These are phyloP conservation scores for Punica granatum DNA, from an alignment of 345 rosid genomes.

Conservation along the genomic window DNA sequence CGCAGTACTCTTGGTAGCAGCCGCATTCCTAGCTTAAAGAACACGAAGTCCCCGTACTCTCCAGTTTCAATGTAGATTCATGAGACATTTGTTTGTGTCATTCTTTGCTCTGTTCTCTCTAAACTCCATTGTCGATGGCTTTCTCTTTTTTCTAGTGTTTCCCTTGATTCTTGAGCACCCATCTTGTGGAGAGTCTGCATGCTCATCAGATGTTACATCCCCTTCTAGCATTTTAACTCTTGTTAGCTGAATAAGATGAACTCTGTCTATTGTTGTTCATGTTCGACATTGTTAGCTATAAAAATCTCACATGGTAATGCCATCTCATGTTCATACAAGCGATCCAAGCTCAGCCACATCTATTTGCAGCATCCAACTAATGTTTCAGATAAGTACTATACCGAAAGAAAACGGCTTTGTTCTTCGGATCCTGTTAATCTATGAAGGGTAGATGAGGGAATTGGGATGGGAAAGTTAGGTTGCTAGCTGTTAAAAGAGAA, in stretches of 20 bases:
- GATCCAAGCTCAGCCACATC: too few species aligned
- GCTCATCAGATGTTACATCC: constrained; percentile 8
- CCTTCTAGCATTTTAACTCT: background rate
- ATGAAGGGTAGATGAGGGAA: constrained; percentile 3
- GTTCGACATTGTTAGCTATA: background rate
- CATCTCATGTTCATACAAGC: too few species aligned
- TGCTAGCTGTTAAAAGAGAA: constrained; percentile 23
- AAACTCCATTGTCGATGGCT: constrained; percentile 1
- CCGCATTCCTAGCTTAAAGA: constrained; percentile 12
- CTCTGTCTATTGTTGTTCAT: background rate
- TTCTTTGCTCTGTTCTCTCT: background rate
- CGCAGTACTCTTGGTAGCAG: constrained; percentile 5
- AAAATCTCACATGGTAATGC: background rate
- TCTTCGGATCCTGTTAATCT: background rate
- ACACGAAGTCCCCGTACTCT: background rate
- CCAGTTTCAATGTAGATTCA: background rate
- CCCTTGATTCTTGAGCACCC: background rate
- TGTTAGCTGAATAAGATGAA: constrained; percentile 1
- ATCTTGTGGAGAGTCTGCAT: background rate
- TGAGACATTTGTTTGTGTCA: background rate
- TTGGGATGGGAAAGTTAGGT: constrained; percentile 15
- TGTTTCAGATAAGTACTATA: too few species aligned
- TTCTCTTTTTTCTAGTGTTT: background rate
- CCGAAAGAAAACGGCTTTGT: background rate
- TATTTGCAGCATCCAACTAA: too few species aligned